Evolutionary conservation across 345 rosid genomes (phyloP), one percentile per base, ranked within the genome.

Genomic region (Dipteronia sinensis): DNA sequence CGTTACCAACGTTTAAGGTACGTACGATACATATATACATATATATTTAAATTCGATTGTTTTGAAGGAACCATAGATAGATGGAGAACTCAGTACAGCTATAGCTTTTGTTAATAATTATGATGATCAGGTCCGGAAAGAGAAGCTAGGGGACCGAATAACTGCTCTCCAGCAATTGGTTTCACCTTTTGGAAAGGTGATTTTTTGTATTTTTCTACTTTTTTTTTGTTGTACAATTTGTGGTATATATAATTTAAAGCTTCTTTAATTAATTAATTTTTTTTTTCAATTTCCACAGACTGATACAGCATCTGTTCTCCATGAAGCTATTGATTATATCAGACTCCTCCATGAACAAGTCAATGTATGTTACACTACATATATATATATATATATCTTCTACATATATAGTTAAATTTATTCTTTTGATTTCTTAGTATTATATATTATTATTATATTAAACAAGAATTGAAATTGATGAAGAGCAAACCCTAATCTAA

Each of bases 101-200:
- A 40, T 12, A 27, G 55, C 25, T 65, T 70, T 42, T 40, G 47
- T 65, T 56, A 17, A 22, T 46, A 17, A 22, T 46, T 38, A 76
- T 34, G 0, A 34, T 34, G 38, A 34, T 76, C 81, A 94, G 98
- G 95, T 91, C 68, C 86, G 98, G 71, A 93, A 94, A 88, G 98
- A 91, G 88, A 94, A 94, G 92, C 87, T 93, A 61, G 98, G 98
- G 82, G 98, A 94, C 90, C 89, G 97, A 78, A 91, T 94, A 81
- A 94, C 98, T 23, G 98, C 98, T 0, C 97, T 94, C 76, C 98
- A 94, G 79, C 98, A 94, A 83, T 88, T 94, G 80, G 98, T 91
- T 85, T 91, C 98, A 61, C 98, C 98, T 83, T 94, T 93, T 73
- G 98, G 98, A 87, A 94, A 94, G 98, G 98, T 91, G 72, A 74